phyloP scores from a whole-genome alignment of 306 rosid species.

The Acacia crassicarpa region DNA sequence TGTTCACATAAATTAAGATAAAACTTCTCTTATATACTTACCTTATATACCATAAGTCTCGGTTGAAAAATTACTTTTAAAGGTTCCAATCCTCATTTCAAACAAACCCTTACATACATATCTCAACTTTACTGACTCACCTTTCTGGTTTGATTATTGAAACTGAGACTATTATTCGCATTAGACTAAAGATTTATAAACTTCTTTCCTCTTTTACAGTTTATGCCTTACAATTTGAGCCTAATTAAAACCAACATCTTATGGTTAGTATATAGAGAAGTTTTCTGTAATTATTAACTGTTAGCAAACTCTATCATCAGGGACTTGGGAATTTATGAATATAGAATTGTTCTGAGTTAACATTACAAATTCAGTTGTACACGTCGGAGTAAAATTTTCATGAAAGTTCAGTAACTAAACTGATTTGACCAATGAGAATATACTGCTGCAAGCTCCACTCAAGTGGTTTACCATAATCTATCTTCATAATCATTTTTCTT shows the following conservation, averaged over 20 bases:
- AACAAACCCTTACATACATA: neutral
- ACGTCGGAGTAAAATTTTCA: neutral
- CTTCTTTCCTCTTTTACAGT: neutral
- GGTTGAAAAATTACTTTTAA: too few species aligned
- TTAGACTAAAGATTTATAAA: neutral
- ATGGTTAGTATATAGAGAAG: neutral
- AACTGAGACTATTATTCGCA: too few species aligned
- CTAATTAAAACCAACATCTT: neutral
- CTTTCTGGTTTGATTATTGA: neutral
- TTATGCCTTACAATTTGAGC: neutral
- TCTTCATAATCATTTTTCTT: neutral
- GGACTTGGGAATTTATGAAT: neutral
- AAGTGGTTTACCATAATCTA: neutral
- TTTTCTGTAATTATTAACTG: too few species aligned
- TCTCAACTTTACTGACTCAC: neutral
- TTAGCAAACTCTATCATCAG: too few species aligned
- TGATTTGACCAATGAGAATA: neutral
- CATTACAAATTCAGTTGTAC: neutral
- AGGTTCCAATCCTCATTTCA: too few species aligned
- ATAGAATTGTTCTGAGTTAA: neutral
- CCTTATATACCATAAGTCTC: too few species aligned
- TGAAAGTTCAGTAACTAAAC: neutral
- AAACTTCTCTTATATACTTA: too few species aligned
- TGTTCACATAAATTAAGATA: fast-evolving
- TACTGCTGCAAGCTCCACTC: neutral